Conservation (phyloP, 331 rosid species). For the Phaseolus coccineus region DNA sequence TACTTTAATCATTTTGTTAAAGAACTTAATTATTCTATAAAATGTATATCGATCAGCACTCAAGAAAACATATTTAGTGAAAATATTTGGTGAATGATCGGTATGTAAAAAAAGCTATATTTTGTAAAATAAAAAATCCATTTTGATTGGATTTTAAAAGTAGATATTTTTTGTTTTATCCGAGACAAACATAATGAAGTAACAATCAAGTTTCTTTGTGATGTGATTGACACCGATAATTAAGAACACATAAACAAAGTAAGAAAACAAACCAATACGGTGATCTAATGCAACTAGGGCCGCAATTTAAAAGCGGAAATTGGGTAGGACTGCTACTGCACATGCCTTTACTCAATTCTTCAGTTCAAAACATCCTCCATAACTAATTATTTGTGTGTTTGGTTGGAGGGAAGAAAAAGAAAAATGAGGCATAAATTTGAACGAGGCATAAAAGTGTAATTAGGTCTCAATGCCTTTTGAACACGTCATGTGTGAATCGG, state of each 20-base stretch:
- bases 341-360: not conserved
- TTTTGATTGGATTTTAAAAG: too few species aligned
- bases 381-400: too few species aligned
- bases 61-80: too few species aligned
- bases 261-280: not conserved
- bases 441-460: too few species aligned
- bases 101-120: too few species aligned
- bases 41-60: too few species aligned
- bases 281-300: not conserved
- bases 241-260: not conserved
- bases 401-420: too few species aligned
- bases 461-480: not conserved
- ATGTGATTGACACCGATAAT: not conserved
- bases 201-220: not conserved
- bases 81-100: too few species aligned
- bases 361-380: not conserved
- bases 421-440: too few species aligned
- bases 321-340: not conserved
- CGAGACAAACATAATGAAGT: not conserved
- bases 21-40: too few species aligned
- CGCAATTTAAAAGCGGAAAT: conserved; percentile 4
- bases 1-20: too few species aligned
- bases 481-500: conserved; percentile 23
- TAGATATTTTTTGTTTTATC: not conserved
- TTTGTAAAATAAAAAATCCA: too few species aligned